phyloP scores from a whole-genome alignment of 2,329 filamentous ascomycete genomes.

The Fusarium haematococcum region DNA sequence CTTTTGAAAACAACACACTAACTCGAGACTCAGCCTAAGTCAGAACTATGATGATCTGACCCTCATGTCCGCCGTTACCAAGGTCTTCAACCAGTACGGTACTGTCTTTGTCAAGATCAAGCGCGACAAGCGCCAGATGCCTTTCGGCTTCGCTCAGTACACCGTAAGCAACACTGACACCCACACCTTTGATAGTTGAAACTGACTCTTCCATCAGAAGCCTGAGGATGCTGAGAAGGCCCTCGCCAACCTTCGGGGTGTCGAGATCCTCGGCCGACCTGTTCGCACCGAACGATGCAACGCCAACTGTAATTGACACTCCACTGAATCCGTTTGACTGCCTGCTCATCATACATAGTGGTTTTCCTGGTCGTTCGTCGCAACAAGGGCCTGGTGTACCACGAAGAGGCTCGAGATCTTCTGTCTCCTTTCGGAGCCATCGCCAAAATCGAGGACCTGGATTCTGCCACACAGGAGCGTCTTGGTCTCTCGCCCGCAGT shows the following conservation, averaged over 20 bases:
- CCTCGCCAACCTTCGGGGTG: slow-evolving; percentile 59
- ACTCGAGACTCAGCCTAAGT: slow-evolving; percentile 58
- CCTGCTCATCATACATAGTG: slow-evolving; percentile 52
- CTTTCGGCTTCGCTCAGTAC: slow-evolving; percentile 73
- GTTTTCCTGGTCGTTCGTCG: slow-evolving; percentile 60
- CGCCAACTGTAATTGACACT: slow-evolving; percentile 63
- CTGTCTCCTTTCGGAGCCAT: slow-evolving; percentile 60
- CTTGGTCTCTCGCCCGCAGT: slow-evolving; percentile 54
- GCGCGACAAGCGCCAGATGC: slow-evolving; percentile 68
- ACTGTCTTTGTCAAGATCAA: slow-evolving; percentile 73
- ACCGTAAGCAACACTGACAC: slow-evolving; percentile 59
- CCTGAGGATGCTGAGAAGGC: slow-evolving; percentile 62
- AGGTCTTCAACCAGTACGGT: slow-evolving; percentile 66
- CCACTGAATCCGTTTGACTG: background rate
- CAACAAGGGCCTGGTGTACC: slow-evolving; percentile 50
- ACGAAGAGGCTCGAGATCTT: slow-evolving; percentile 58
- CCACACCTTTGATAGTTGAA: background rate
- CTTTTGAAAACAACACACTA: background rate
- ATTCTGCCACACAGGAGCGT: slow-evolving; percentile 46
- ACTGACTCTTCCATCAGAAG: slow-evolving; percentile 54
- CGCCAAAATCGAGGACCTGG: slow-evolving; percentile 52
- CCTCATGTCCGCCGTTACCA: slow-evolving; percentile 65
- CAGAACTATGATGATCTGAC: slow-evolving; percentile 61
- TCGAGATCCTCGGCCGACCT: slow-evolving; percentile 64
- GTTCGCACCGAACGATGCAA: slow-evolving; percentile 71